Evolutionary conservation across 441 rosid genomes (phyloP), one percentile per base, ranked within the genome.

Genomic region (Adansonia gregorii): DNA sequence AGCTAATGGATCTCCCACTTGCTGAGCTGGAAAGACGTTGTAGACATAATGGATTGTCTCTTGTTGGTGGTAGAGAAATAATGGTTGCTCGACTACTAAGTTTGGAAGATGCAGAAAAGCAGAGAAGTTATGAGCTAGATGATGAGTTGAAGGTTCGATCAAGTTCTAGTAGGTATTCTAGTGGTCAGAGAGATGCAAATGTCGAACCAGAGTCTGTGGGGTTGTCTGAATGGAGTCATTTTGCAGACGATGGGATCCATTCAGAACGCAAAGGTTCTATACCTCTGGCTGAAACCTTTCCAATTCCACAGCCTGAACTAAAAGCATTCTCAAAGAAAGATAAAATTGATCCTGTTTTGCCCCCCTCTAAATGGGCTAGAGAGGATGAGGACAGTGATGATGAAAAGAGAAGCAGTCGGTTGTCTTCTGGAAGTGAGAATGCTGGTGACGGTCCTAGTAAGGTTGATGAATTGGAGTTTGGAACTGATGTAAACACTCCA

Each of bases 1-100:
- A 97, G 89, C 86, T 95, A 77, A 88, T 97, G 99, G 85, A 83
- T 83, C 94, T 95, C 78, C 97, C 99, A 64, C 82, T 95, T 61
- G 82, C 89, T 76, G 99, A 97, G 92, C 89, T 97, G 72, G 99
- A 97, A 86, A 89, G 99, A 83, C 97, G 99, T 61, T 95, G 99
- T 81, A 89, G 98, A 74, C 98, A 97, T 84, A 97, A 97, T 74
- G 99, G 99, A 31, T 85, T 97, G 82, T 97, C 99, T 66, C 99
- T 94, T 74, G 87, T 91, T 78, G 99, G 99, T 79, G 99, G 99
- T 81, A 93, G 99, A 89, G 99, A 89, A 74, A 88, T 86, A 87
- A 97, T 97, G 99, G 99, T 97, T 89, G 87, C 97, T 14, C 83
- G 99, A 73, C 83, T 97, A 82, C 88, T 97, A 73, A 91, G 97